phyloP scores from a whole-genome alignment of 495 filamentous ascomycete species.

The Trichoderma orchidacearum region DNA sequence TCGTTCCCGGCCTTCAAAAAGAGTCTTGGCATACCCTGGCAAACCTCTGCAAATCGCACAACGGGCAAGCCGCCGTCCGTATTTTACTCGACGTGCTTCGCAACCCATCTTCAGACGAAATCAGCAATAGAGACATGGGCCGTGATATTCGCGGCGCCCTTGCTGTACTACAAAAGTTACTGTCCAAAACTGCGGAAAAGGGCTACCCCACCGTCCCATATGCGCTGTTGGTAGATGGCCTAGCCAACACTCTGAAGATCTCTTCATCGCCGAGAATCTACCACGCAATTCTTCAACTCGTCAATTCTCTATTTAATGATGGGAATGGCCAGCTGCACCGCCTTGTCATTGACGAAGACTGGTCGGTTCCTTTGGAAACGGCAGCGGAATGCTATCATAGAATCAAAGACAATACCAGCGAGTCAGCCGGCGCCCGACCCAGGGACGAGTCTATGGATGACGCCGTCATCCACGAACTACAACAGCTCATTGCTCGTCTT shows the following conservation, averaged over 20 bases:
- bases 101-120: slow-evolving; percentile 29
- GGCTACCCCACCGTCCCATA: slow-evolving; percentile 50
- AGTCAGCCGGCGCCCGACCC: neutral
- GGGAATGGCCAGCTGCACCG: slow-evolving; percentile 24
- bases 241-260: slow-evolving; percentile 43
- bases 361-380: slow-evolving; percentile 34
- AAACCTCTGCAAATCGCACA: slow-evolving; percentile 67
- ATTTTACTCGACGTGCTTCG: slow-evolving; percentile 50
- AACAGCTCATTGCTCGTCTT: slow-evolving; percentile 20
- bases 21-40: slow-evolving; percentile 62
- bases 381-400: slow-evolving; percentile 26
- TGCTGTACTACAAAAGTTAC: slow-evolving; percentile 52
- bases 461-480: slow-evolving; percentile 14
- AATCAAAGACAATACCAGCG: slow-evolving; percentile 11
- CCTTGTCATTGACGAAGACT: slow-evolving; percentile 38
- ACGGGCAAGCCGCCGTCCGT: slow-evolving; percentile 55
- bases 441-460: slow-evolving; percentile 19
- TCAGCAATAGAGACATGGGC: slow-evolving; percentile 38
- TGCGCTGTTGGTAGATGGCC: slow-evolving; percentile 40
- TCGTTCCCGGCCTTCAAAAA: slow-evolving; percentile 53
- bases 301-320: slow-evolving; percentile 34
- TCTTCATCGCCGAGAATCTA: slow-evolving; percentile 33
- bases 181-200: slow-evolving; percentile 42
- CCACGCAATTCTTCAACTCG: slow-evolving; percentile 40
- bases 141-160: slow-evolving; percentile 52